Evolutionary conservation across 257 asterid genomes (phyloP), one percentile per base, ranked within the genome.

Genomic region (Nicotiana sylvestris): DNA sequence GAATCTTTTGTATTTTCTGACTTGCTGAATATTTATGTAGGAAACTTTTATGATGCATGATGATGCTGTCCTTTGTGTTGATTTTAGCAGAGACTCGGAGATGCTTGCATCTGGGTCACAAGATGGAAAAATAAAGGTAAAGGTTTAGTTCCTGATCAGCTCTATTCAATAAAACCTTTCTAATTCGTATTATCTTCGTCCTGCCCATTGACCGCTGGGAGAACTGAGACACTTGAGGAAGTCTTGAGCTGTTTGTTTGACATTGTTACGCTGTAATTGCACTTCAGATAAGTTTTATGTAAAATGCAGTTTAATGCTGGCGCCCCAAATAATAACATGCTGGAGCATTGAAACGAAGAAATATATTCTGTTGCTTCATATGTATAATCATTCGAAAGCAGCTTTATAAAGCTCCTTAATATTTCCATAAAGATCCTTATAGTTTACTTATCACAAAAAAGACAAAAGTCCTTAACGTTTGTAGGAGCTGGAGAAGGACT

Each of bases 41-140:
- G 99, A 96, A 89, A 91, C 91, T 10, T 94, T 94, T 86, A 96
- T 96, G 99, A 96, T 96, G 99, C 98, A 96, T 81, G 98, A 96
- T 84, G 99, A 93, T 70, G 89, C 98, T 68, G 98, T 96, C 83
- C 93, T 94, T 18, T 94, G 94, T 88, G 94, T 94, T 87, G 97
- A 96, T 86, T 96, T 96, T 88, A 96, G 99, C 87, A 89, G 97
- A 86, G 99, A 96, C 89, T 96, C 99, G 43, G 98, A 96, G 91
- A 89, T 96, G 97, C 91, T 96, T 87, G 99, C 97, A 53, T 93
- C 98, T 85, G 99, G 99, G 66, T 93, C 98, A 65, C 97, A 93
- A 86, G 99, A 96, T 91, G 99, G 99, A 85, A 94, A 93, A 89
- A 93, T 96, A 85, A 96, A 96, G 98, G 99, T 90, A 79, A 83